Base-by-base conservation (phyloP, 2,329 filamentous ascomycete species). In the Fusarium subtropicale region DNA sequence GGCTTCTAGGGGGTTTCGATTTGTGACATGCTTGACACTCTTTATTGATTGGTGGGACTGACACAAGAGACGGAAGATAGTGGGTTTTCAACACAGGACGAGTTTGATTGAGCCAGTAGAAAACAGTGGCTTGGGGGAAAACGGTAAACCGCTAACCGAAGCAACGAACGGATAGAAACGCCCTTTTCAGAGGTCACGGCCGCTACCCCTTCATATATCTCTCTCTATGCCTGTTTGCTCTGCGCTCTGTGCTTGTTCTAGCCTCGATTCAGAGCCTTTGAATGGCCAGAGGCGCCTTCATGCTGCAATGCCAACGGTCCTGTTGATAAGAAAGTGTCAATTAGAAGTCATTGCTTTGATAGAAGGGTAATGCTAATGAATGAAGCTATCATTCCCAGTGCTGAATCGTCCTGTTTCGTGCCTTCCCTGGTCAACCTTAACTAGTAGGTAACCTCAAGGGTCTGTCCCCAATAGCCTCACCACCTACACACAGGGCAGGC, bases 191-290 rank as follows among this genome's bases (percentile, higher is more conserved):
- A 51, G 46, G 47, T 60, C 34, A 50, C 50, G 56, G 47, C 54
- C 53, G 64, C 50, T 68, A 52, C 64, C 68, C 64, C 67, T 70
- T 70, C 68, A 70, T 67, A 62, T 69, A 42, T 56, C 34, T 38
- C 24, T 59, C 26, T 39, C 12, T 62, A 39, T 69, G 42, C 34
- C 39, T 56, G 46, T 44, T 54, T 53, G 64, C 57, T 34, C 56
- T 54, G 30, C 28, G 52, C 31, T 56, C 54, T 41, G 31, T 31
- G 30, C 48, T 45, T 20, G 36, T 62, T 62, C 18, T 62, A n/a
- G 16, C 31, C 31, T 31, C 22, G 11, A 42, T 28, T 24, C 28
- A 42, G 33, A 31, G 20, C 34, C 42, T 60, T 39, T 41, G 26
- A 24, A 41, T 12, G 26, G 41, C 42, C 65, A 69, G 56, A 52